These are phyloP conservation scores for Leccinum boreale DNA, from an alignment of 768 basidiomycete species.

Conservation along the genomic window DNA sequence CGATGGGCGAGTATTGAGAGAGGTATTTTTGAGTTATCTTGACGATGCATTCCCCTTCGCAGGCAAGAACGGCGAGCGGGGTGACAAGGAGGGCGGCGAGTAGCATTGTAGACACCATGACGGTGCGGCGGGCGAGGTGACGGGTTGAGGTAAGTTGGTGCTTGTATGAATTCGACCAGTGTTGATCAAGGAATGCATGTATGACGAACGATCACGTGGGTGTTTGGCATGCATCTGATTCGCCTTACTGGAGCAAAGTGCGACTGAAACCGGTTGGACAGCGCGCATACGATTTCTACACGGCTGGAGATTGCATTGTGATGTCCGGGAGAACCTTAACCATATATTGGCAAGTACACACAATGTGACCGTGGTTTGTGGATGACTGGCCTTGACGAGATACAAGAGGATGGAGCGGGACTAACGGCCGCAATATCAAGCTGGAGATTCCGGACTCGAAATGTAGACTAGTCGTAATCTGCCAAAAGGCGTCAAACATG, in stretches of 20 bases:
- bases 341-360: not conserved
- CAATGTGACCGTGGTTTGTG: not conserved
- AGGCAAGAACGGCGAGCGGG: slow-evolving; percentile 46
- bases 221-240: slow-evolving; percentile 7
- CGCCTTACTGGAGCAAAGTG: not conserved
- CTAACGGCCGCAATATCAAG: slow-evolving; percentile 5
- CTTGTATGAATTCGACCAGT: not conserved
- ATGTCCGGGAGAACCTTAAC: not conserved
- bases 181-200: not conserved
- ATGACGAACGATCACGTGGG: slow-evolving; percentile 19
- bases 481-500: not conserved
- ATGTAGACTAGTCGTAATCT: slow-evolving; percentile 27
- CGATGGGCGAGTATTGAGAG: slow-evolving; percentile 44
- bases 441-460: not conserved
- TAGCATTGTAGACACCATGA: slow-evolving; percentile 22
- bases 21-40: slow-evolving; percentile 56
- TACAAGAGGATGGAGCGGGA: not conserved
- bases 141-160: not conserved
- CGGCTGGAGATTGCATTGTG: not conserved
- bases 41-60: slow-evolving; percentile 68
- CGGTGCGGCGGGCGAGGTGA: slow-evolving; percentile 8
- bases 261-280: not conserved
- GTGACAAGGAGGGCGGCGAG: slow-evolving; percentile 25
- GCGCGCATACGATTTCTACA: not conserved
- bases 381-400: not conserved